Percentiles rank a stretch among this genome's conserved stretches.
phyloP scores from a whole-genome alignment of 495 filamentous ascomycete genomes.

The Aspergillus egyptiacus region DNA sequence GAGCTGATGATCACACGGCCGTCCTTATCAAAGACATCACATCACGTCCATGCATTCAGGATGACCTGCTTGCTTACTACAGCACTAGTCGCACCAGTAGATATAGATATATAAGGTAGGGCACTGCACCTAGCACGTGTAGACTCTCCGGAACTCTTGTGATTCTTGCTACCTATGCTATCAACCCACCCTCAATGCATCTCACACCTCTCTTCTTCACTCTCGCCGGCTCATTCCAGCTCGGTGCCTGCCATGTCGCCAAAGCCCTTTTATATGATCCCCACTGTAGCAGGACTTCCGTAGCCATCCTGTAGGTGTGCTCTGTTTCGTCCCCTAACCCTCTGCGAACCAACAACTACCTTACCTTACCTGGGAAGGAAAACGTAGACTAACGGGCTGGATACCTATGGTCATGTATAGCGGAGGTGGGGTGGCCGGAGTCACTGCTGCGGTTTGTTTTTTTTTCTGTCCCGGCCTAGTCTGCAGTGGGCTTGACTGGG shows the following conservation, averaged over 20 bases:
- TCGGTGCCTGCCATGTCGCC: conserved; percentile 19
- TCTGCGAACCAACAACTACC: too few relatives aligned
- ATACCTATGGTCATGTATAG: too few relatives aligned
- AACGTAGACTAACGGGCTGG: background rate
- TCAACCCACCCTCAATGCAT: background rate
- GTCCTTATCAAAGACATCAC: background rate
- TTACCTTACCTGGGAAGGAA: background rate
- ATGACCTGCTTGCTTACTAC: too few relatives aligned
- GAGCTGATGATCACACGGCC: conserved; percentile 1
- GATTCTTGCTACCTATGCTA: background rate
- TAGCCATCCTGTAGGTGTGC: conserved; percentile 35
- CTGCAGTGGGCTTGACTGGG: background rate
- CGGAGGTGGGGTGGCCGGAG: conserved; percentile 52
- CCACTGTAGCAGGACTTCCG: conserved; percentile 35
- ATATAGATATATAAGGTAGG: too few relatives aligned
- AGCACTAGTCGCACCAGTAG: too few relatives aligned
- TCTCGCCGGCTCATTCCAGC: conserved; percentile 10
- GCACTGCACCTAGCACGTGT: conserved; percentile 1
- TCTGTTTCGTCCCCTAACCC: too few relatives aligned
- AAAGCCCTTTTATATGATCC: conserved; percentile 13
- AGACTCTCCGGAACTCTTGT: background rate
- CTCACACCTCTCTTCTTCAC: background rate
- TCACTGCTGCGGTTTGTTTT: conserved; percentile 57
- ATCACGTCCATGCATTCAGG: background rate
- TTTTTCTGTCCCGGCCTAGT: too few relatives aligned